phyloP scores from a whole-genome alignment of 306 rosid genomes.

The Vigna unguiculata region DNA sequence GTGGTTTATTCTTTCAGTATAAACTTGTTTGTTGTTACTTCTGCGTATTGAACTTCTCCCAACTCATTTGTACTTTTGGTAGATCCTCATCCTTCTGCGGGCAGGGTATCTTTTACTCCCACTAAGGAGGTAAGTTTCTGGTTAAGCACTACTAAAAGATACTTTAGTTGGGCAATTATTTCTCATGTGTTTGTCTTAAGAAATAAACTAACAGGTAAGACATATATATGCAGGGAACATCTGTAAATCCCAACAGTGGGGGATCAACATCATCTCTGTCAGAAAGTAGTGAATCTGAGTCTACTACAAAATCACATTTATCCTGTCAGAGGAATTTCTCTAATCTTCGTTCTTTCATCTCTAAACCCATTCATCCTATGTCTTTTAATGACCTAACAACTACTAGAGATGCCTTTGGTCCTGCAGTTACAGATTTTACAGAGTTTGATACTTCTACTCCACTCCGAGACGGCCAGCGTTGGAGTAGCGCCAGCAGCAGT shows the following conservation, averaged over 20 bases:
- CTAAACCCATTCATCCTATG: slow-evolving; percentile 85
- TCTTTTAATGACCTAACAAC: slow-evolving; percentile 58
- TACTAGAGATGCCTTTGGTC: slow-evolving; percentile 62
- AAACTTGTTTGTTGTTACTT: slow-evolving; percentile 29
- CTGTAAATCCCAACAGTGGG: slow-evolving; percentile 62
- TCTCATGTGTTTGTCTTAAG: slow-evolving; percentile 25
- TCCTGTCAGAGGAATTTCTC: slow-evolving; percentile 67
- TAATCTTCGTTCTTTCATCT: slow-evolving; percentile 70
- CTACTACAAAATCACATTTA: slow-evolving; percentile 58
- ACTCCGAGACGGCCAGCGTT: slow-evolving; percentile 63
- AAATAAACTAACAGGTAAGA: slow-evolving; percentile 19
- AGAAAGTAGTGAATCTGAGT: slow-evolving; percentile 80
- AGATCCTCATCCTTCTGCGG: slow-evolving; percentile 68
- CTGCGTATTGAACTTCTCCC: slow-evolving; percentile 37
- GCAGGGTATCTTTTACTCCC: slow-evolving; percentile 58
- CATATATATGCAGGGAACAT: slow-evolving; percentile 73
- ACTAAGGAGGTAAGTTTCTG: slow-evolving; percentile 70
- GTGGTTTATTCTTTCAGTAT: slow-evolving; percentile 19
- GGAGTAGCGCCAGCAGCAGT: slow-evolving; percentile 88
- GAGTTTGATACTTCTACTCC: slow-evolving; percentile 66
- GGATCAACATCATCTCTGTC: slow-evolving; percentile 66
- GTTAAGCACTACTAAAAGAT: slow-evolving; percentile 8
- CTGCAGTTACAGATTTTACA: slow-evolving; percentile 52
- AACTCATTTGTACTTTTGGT: slow-evolving; percentile 45
- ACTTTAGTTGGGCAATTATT: neutral